Evolutionary conservation across 805 yeast species (phyloP).

Genomic region (Nakazawaea peltata): DNA sequence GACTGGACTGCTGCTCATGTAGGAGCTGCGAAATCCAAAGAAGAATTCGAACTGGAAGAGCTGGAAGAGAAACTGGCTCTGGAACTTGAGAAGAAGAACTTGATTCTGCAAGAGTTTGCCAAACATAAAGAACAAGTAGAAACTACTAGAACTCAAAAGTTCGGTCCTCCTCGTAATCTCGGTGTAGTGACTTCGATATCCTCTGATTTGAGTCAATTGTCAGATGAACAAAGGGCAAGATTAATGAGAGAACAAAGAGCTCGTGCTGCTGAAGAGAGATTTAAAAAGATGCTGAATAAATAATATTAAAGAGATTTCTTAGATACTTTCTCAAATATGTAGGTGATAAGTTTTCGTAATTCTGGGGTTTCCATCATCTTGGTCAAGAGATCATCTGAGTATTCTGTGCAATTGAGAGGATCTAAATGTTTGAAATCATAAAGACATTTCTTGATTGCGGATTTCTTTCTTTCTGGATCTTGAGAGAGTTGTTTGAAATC

Average conservation of each 20-base stretch:
- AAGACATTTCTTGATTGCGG: conserved; percentile 49
- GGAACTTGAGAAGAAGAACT: conserved; percentile 28
- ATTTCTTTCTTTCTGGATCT: conserved; percentile 25
- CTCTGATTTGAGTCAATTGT: conserved; percentile 20
- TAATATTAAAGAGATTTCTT: too few species aligned
- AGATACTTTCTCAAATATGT: background rate
- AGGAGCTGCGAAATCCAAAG: conserved; percentile 50
- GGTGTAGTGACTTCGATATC: conserved; percentile 15
- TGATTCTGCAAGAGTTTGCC: conserved; percentile 36
- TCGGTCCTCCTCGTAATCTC: conserved; percentile 29
- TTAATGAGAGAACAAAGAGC: conserved; percentile 93
- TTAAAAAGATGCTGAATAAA: conserved; percentile 25
- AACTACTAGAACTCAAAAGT: conserved; percentile 17
- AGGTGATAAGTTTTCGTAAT: background rate
- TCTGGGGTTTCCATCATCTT: conserved; percentile 18
- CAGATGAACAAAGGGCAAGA: conserved; percentile 57
- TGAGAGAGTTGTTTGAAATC: conserved; percentile 28
- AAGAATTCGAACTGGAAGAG: conserved; percentile 40
- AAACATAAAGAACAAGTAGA: conserved; percentile 31
- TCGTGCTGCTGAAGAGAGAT: conserved; percentile 90
- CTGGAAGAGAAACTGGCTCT: conserved; percentile 27
- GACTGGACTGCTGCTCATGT: conserved; percentile 68
- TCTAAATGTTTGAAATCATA: conserved; percentile 56
- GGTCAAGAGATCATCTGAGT: conserved; percentile 26
- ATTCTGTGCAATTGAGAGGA: conserved; percentile 24